Conservation (phyloP, 2,329 filamentous ascomycete species). For the Cercospora sp. region DNA sequence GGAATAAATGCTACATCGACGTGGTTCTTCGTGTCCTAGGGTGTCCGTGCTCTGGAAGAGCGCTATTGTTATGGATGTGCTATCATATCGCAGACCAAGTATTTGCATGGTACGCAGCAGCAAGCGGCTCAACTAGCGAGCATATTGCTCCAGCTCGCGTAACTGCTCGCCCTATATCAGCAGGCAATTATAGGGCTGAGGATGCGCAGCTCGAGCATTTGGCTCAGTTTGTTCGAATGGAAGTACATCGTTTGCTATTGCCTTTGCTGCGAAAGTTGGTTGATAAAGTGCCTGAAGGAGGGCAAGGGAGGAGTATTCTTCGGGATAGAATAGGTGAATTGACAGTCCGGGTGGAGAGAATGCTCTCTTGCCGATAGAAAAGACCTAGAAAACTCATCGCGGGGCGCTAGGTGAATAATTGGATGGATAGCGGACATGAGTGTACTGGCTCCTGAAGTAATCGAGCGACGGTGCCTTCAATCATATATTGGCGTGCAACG, state of each 20-base stretch:
- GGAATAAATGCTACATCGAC: neutral
- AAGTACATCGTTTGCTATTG: neutral
- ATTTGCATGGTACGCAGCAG: neutral
- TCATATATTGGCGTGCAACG: neutral
- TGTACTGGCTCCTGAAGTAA: neutral
- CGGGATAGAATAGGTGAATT: neutral
- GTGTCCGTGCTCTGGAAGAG: neutral
- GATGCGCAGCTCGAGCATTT: neutral
- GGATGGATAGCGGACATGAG: neutral
- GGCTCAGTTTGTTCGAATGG: neutral
- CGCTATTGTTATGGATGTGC: neutral
- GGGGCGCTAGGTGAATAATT: neutral
- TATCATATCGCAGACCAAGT: neutral
- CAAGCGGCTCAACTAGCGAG: neutral
- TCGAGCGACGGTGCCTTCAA: neutral
- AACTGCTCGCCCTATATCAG: neutral
- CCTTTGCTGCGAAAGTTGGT: neutral
- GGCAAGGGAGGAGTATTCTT: neutral
- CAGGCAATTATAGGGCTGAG: neutral
- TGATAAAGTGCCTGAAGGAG: neutral
- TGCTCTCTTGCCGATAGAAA: neutral
- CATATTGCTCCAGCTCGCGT: neutral
- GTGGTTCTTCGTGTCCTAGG: neutral
- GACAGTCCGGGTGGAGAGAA: neutral
- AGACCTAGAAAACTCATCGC: neutral